A percentile compares a stretch with the other conserved stretches of the same genome.
Conservation (phyloP, 1,139 yeast genomes). For the Zygotorulaspora mrakii region DNA sequence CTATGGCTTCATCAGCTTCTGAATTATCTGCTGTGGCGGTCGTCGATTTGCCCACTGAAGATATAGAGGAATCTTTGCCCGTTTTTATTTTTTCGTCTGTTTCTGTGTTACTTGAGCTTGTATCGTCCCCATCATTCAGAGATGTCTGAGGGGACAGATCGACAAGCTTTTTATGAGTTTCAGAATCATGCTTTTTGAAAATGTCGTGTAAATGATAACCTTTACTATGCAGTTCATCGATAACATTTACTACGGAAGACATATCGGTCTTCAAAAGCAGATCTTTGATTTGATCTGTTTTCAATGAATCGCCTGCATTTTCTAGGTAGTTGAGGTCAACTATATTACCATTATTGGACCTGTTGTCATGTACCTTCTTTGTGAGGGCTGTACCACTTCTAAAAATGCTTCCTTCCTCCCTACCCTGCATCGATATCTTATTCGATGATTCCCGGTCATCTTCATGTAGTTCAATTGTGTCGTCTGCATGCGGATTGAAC, state of each 20-base stretch:
- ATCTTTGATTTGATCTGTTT: constrained; percentile 54
- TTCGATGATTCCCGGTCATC: constrained; percentile 13
- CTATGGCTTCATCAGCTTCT: constrained; percentile 38
- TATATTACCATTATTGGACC: constrained; percentile 9
- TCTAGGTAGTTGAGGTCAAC: constrained; percentile 23
- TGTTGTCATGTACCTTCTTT: constrained; percentile 13
- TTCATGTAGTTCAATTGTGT: constrained; percentile 26
- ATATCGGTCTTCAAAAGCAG: constrained; percentile 51
- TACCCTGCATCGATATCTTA: constrained; percentile 18
- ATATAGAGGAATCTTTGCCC: background rate
- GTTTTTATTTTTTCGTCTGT: constrained; percentile 1
- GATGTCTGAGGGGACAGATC: constrained; percentile 13
- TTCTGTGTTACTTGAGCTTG: constrained; percentile 16
- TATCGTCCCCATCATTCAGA: constrained; percentile 15
- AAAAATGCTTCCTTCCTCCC: constrained; percentile 22
- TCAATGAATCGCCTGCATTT: constrained; percentile 34
- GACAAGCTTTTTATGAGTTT: constrained; percentile 12
- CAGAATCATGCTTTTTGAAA: constrained; percentile 40
- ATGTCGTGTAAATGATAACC: constrained; percentile 53
- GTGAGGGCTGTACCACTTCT: constrained; percentile 17
- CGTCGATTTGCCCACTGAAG: background rate
- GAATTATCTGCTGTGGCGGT: constrained; percentile 10
- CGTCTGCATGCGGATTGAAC: constrained; percentile 29
- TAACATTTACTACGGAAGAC: constrained; percentile 47
- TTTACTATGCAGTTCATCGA: constrained; percentile 47